These are phyloP conservation scores for Brettanomyces nanus DNA, from an alignment of 805 yeast genomes.

Conservation along the genomic window DNA sequence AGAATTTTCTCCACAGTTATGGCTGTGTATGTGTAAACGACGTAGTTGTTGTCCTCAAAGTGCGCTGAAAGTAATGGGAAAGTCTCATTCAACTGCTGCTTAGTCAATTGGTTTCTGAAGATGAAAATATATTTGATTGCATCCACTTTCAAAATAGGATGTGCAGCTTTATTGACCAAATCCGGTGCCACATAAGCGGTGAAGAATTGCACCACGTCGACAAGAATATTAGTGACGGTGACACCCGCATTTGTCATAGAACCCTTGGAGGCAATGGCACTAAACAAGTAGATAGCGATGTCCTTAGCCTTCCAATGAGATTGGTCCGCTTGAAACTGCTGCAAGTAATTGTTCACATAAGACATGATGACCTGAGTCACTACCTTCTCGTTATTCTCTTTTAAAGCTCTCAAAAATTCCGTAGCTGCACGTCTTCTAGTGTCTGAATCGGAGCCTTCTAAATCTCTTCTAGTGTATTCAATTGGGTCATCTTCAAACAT, in stretches of 20 bases:
- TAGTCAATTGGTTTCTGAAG: slow-evolving; percentile 88
- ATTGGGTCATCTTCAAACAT: slow-evolving; percentile 95
- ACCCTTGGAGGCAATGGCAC: slow-evolving; percentile 89
- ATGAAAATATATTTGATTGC: slow-evolving; percentile 86
- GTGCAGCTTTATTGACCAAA: slow-evolving; percentile 47
- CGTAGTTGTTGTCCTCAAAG: slow-evolving; percentile 58
- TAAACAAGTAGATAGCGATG: slow-evolving; percentile 75
- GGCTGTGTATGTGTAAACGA: slow-evolving; percentile 89
- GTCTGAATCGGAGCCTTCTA: slow-evolving; percentile 92
- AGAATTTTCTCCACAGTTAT: slow-evolving; percentile 85
- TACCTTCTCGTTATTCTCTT: slow-evolving; percentile 63
- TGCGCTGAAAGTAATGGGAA: slow-evolving; percentile 72
- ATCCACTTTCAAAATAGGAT: slow-evolving; percentile 81
- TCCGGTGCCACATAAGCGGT: slow-evolving; percentile 75
- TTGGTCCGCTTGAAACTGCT: slow-evolving; percentile 34
- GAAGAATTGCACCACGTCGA: slow-evolving; percentile 85
- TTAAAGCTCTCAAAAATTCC: slow-evolving; percentile 81
- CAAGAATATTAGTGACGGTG: slow-evolving; percentile 71
- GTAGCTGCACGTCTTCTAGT: slow-evolving; percentile 91
- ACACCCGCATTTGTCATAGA: slow-evolving; percentile 81
- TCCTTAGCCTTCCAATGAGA: slow-evolving; percentile 80
- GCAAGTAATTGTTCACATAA: slow-evolving; percentile 62
- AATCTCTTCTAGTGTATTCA: slow-evolving; percentile 82
- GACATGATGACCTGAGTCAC: slow-evolving; percentile 69
- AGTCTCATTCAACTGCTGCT: slow-evolving; percentile 70